phyloP scores from a whole-genome alignment of 805 yeast species.

The Wickerhamomyces subpelliculosus region DNA sequence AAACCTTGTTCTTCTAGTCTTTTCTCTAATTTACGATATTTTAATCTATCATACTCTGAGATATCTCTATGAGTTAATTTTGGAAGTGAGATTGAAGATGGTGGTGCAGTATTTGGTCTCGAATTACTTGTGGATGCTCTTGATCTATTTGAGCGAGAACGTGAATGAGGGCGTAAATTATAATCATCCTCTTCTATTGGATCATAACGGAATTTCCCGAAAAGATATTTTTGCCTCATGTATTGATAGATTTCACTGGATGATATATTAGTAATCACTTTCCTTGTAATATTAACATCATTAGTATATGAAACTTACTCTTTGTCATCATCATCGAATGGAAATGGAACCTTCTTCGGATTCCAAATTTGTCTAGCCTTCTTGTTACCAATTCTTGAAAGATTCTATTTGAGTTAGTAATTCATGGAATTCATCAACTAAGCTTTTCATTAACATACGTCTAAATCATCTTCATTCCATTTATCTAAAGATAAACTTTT shows the following conservation, averaged over 20 bases:
- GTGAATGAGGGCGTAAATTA: slow-evolving; percentile 5
- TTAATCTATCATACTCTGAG: slow-evolving; percentile 45
- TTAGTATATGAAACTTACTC: slow-evolving; percentile 13
- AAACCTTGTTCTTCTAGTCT: slow-evolving; percentile 50
- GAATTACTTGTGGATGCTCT: slow-evolving; percentile 12
- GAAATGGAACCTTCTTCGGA: slow-evolving; percentile 59
- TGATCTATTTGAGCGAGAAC: slow-evolving; percentile 12
- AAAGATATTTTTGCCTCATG: slow-evolving; percentile 60
- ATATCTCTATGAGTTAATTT: slow-evolving; percentile 43
- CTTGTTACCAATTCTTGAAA: slow-evolving; percentile 52
- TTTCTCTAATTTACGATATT: slow-evolving; percentile 43
- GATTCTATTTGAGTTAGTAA: no score
- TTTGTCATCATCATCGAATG: slow-evolving; percentile 70
- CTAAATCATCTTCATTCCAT: slow-evolving; percentile 58
- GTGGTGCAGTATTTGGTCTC: slow-evolving; percentile 12
- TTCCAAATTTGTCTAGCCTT: slow-evolving; percentile 61
- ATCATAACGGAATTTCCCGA: slow-evolving; percentile 44
- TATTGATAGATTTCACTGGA: slow-evolving; percentile 44
- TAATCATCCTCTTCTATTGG: slow-evolving; percentile 24
- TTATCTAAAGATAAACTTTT: slow-evolving; percentile 68
- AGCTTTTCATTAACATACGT: slow-evolving; percentile 17
- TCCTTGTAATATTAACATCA: no score
- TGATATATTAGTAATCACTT: no score
- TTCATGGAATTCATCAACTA: no score
- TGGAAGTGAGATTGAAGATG: slow-evolving; percentile 24